A percentile compares a stretch with the other conserved stretches of the same genome.
phyloP scores from a whole-genome alignment of 2,329 filamentous ascomycete genomes.

The Talaromyces islandicus region DNA sequence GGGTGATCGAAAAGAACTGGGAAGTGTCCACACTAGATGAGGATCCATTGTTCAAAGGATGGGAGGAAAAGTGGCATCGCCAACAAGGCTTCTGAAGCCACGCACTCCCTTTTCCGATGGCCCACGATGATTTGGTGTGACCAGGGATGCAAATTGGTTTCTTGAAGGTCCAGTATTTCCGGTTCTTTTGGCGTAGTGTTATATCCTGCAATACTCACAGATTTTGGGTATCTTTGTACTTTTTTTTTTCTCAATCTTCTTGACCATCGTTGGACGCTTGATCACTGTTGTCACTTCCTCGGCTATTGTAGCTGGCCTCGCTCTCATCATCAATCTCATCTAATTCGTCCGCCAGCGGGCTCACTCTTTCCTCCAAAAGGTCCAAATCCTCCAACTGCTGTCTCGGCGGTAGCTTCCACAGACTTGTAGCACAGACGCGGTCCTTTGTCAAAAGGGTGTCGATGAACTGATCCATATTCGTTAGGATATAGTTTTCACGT shows the following conservation, averaged over 20 bases:
- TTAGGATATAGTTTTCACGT: slow-evolving; percentile 67
- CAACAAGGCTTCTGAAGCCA: slow-evolving; percentile 53
- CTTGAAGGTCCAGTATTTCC: neutral
- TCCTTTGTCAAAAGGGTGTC: slow-evolving; percentile 88
- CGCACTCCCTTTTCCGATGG: neutral
- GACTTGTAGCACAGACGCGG: slow-evolving; percentile 79
- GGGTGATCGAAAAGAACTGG: slow-evolving; percentile 58
- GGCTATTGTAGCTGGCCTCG: slow-evolving; percentile 11
- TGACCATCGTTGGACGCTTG: neutral
- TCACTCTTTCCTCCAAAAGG: slow-evolving; percentile 75
- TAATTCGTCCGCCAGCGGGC: slow-evolving; percentile 66
- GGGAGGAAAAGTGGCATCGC: slow-evolving; percentile 67
- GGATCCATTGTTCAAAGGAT: slow-evolving; percentile 68
- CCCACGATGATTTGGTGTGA: neutral
- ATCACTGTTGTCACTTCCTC: slow-evolving; percentile 5
- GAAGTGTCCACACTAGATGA: slow-evolving; percentile 64
- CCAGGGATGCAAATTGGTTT: neutral
- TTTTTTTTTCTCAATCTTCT: neutral
- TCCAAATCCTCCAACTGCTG: slow-evolving; percentile 84
- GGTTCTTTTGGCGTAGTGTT: neutral
- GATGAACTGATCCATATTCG: slow-evolving; percentile 84
- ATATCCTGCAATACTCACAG: neutral
- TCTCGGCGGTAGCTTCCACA: slow-evolving; percentile 85
- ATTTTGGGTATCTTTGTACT: neutral
- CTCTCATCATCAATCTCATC: slow-evolving; percentile 38